Conservation (phyloP, 305 asterid genomes). For the Vinca major region DNA sequence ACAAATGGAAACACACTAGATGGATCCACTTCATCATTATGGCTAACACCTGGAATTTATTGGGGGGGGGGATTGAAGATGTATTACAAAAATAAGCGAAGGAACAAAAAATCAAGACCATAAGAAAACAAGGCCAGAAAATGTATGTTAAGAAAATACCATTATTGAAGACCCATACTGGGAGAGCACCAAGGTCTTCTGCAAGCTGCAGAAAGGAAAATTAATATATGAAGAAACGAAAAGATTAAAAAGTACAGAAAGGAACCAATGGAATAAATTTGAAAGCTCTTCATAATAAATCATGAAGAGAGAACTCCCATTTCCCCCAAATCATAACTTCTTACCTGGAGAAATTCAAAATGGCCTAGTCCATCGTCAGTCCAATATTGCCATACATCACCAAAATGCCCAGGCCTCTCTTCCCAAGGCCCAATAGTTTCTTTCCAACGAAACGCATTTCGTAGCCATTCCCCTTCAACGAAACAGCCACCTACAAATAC, state of each 20-base stretch:
- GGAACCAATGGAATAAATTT: too few species aligned
- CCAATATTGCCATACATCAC: slow-evolving; percentile 94
- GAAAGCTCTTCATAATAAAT: neutral
- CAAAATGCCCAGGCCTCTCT: slow-evolving; percentile 92
- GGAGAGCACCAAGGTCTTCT: slow-evolving; percentile 77
- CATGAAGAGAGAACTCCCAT: neutral
- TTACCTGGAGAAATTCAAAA: slow-evolving; percentile 82
- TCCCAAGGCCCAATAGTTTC: slow-evolving; percentile 96
- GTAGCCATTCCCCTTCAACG: slow-evolving; percentile 84
- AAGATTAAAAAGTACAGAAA: too few species aligned
- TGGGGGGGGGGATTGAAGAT: neutral
- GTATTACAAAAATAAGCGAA: neutral
- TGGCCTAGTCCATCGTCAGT: slow-evolving; percentile 96
- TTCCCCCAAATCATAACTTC: neutral
- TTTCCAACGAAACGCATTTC: slow-evolving; percentile 93
- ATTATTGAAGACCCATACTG: slow-evolving; percentile 93
- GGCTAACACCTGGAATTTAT: slow-evolving; percentile 71
- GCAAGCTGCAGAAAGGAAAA: slow-evolving; percentile 58
- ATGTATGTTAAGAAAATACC: slow-evolving; percentile 25
- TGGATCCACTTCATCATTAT: slow-evolving; percentile 75
- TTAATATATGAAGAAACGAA: slow-evolving; percentile 2
- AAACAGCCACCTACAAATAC: slow-evolving; percentile 68
- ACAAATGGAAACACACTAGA: slow-evolving; percentile 52
- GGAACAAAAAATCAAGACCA: neutral
- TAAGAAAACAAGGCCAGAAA: neutral